Percentiles rank a stretch among this genome's conserved stretches.
Conservation (phyloP, 2,329 filamentous ascomycete species). For the Ceratocystis albifundus region DNA sequence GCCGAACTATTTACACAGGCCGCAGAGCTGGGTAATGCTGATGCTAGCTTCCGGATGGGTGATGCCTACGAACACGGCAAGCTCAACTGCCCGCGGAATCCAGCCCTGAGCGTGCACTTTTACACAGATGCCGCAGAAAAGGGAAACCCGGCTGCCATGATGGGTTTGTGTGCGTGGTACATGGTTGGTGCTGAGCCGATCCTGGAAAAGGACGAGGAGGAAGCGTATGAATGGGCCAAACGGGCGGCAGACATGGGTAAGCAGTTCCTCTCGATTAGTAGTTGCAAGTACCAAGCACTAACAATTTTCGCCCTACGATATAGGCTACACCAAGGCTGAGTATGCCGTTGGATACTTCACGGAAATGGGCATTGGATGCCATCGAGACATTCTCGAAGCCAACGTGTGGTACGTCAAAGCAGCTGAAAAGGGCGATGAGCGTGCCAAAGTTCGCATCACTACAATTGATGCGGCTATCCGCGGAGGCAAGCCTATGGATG, state of each 20-base stretch:
- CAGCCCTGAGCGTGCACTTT: constrained; percentile 89
- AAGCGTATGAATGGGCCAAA: constrained; percentile 92
- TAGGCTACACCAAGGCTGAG: constrained; percentile 63
- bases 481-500: constrained; percentile 45
- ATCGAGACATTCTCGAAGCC: constrained; percentile 85
- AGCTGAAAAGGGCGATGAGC: constrained; percentile 80
- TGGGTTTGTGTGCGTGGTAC: constrained; percentile 98
- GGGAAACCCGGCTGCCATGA: constrained; percentile 81
- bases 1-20: constrained; percentile 90
- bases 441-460: constrained; percentile 73
- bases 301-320: neutral
- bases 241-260: constrained; percentile 75
- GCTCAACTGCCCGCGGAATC: constrained; percentile 77
- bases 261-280: constrained; percentile 29
- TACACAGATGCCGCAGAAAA: constrained; percentile 85
- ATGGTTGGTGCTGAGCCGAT: constrained; percentile 88
- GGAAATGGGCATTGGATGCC: constrained; percentile 95
- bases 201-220: constrained; percentile 85
- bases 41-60: constrained; percentile 81
- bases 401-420: constrained; percentile 98
- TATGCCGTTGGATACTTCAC: constrained; percentile 96
- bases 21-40: constrained; percentile 77
- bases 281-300: neutral
- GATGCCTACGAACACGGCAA: constrained; percentile 92
- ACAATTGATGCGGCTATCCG: constrained; percentile 76